A percentile compares a stretch with the other conserved stretches of the same genome.
These are phyloP conservation scores for Penicillium daleae DNA, from an alignment of 495 filamentous ascomycete species.

Conservation along the genomic window DNA sequence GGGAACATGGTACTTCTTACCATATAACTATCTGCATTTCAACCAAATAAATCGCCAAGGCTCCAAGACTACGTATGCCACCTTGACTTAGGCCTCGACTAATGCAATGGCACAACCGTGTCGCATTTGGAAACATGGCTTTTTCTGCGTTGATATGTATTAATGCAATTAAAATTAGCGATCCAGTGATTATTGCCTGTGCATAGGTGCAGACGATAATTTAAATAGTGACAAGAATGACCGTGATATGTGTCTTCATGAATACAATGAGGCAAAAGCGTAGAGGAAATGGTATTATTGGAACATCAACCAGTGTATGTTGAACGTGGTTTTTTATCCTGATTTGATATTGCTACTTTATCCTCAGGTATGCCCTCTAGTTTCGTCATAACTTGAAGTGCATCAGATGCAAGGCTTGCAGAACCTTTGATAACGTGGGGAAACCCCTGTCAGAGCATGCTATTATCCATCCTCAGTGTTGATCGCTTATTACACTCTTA, in stretches of 20 bases:
- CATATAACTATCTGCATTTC: not conserved
- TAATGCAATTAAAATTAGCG: too few relatives aligned
- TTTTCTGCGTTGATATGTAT: not conserved
- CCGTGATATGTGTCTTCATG: not conserved
- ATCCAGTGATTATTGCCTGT: too few relatives aligned
- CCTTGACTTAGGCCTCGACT: slow-evolving; percentile 5
- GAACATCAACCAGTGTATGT: not conserved
- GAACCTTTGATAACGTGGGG: not conserved
- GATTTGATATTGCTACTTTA: not conserved
- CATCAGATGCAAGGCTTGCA: not conserved
- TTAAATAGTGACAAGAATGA: not conserved
- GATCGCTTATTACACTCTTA: not conserved
- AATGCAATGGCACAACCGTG: slow-evolving; percentile 16
- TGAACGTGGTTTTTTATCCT: not conserved
- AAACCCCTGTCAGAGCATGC: not conserved
- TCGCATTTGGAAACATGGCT: slow-evolving; percentile 13
- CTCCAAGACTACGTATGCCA: not conserved
- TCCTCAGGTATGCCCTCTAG: not conserved
- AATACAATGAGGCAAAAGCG: not conserved
- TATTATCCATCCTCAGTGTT: not conserved
- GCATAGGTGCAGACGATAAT: not conserved
- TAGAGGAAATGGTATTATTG: not conserved
- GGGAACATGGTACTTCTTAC: not conserved
- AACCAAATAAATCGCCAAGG: not conserved
- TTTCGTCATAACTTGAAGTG: not conserved